Evolutionary conservation across 352 stramenopile genomes (phyloP).

Genomic region (Phytophthora fragariaefolia): DNA sequence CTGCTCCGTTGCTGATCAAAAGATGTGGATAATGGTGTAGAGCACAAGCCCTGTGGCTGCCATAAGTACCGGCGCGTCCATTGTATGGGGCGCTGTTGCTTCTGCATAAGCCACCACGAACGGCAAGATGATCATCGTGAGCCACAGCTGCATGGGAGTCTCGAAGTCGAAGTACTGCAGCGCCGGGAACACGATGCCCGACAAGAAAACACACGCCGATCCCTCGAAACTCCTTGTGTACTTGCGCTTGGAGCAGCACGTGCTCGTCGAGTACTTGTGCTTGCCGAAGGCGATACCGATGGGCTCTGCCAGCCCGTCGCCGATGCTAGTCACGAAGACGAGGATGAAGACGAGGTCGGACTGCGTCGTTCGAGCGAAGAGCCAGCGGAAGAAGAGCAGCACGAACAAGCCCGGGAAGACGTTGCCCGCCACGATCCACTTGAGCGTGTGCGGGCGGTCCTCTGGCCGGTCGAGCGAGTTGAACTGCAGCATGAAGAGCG

Average conservation of each 20-base stretch:
- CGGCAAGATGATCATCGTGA: conserved; percentile 85
- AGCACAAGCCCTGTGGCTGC: conserved; percentile 77
- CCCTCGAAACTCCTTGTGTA: conserved; percentile 85
- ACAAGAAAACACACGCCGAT: conserved; percentile 79
- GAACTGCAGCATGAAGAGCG: conserved; percentile 90
- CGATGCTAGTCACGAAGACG: conserved; percentile 84
- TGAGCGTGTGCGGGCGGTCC: conserved; percentile 77
- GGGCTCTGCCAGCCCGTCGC: conserved; percentile 78
- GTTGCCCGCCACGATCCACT: conserved; percentile 86
- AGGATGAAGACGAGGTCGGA: conserved; percentile 83
- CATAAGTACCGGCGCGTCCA: conserved; percentile 90
- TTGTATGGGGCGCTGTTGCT: conserved; percentile 85
- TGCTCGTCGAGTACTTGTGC: conserved; percentile 86
- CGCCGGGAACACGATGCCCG: conserved; percentile 85
- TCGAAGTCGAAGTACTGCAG: conserved; percentile 85
- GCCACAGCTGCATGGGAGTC: conserved; percentile 65
- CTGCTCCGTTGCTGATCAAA: conserved; percentile 46
- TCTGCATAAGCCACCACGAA: conserved; percentile 87
- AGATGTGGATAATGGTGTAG: conserved; percentile 80
- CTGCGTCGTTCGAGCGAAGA: conserved; percentile 82
- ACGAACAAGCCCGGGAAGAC: conserved; percentile 84
- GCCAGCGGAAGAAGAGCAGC: conserved; percentile 88
- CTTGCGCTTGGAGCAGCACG: conserved; percentile 80
- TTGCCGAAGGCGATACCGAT: conserved; percentile 82
- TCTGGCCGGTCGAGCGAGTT: conserved; percentile 88